phyloP scores from a whole-genome alignment of 495 filamentous ascomycete genomes.

The Hyaloscypha hepaticicola region DNA sequence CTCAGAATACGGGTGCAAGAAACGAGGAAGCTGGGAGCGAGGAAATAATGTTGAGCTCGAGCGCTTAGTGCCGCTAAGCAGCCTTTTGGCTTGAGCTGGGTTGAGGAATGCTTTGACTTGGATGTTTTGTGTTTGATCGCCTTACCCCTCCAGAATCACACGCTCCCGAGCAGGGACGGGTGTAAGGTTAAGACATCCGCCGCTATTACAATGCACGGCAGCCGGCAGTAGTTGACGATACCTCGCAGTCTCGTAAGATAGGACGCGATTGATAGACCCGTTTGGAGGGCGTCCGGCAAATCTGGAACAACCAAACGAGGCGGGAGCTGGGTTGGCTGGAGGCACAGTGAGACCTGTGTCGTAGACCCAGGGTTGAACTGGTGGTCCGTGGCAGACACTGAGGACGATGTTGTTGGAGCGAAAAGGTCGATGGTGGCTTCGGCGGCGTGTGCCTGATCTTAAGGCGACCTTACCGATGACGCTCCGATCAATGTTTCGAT shows the following conservation, averaged over 20 bases:
- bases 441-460: neutral
- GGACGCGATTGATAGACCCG: neutral
- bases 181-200: constrained; percentile 25
- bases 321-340: neutral
- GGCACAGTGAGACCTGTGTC: neutral
- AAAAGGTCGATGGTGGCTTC: neutral
- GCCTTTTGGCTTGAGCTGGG: constrained; percentile 10
- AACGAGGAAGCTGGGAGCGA: neutral
- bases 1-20: constrained; percentile 10
- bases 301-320: neutral
- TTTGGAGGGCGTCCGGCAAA: neutral
- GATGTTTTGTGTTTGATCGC: constrained; percentile 26
- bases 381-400: neutral
- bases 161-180: constrained; percentile 21
- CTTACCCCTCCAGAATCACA: constrained; percentile 20
- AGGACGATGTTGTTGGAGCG: neutral
- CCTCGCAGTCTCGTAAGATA: neutral
- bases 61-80: neutral
- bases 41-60: constrained; percentile 1
- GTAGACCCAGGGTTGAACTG: neutral
- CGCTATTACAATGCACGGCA: constrained; percentile 19
- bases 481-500: neutral
- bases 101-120: constrained; percentile 11
- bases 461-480: constrained; percentile 3
- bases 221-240: constrained; percentile 16